phyloP scores from a whole-genome alignment of 192 early-diverging fungal genomes.

The Pecoramyces ruminantium region DNA sequence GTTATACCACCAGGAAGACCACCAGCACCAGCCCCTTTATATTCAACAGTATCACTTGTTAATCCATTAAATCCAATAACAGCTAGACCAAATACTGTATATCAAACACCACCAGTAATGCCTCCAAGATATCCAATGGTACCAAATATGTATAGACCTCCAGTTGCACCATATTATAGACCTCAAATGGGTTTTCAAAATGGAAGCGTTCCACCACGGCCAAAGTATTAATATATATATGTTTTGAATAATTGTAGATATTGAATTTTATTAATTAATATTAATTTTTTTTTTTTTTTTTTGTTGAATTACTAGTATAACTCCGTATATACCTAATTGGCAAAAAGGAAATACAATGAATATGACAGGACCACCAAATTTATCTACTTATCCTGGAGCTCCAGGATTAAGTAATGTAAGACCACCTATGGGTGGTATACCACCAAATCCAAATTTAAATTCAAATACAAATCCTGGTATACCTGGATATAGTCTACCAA shows the following conservation, averaged over 20 bases:
- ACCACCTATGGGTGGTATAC: neutral
- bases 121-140: neutral
- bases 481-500: neutral
- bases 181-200: neutral
- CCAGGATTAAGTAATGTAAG: neutral
- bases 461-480: neutral
- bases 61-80: neutral
- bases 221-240: neutral
- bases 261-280: too few species aligned
- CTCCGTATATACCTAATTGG: neutral
- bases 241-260: too few species aligned
- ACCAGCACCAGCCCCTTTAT: slow-evolving; percentile 1
- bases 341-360: neutral
- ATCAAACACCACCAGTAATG: neutral
- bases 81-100: neutral
- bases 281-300: neutral
- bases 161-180: neutral
- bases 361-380: neutral
- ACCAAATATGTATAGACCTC: neutral
- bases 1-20: neutral
- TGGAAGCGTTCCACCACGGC: neutral
- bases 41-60: slow-evolving; percentile 1
- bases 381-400: neutral
- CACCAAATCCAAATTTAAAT: neutral
- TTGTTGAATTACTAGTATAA: neutral